Evolutionary conservation across 441 rosid species (phyloP).

Genomic region (Gossypium schwendimanii): DNA sequence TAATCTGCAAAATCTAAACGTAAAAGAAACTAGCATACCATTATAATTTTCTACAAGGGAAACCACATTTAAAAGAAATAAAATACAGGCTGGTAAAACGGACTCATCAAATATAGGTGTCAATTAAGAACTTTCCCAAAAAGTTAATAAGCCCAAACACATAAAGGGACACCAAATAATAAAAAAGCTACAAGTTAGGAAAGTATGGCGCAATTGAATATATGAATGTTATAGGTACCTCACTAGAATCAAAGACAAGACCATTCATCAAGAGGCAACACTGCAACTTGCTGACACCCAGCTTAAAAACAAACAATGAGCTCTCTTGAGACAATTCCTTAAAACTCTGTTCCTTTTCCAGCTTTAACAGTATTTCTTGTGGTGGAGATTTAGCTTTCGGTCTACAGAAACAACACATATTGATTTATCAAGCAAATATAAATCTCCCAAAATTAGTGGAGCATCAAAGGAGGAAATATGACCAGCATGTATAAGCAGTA

Average conservation of each 20-base stretch:
- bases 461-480: constrained; percentile 13
- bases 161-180: constrained; percentile 3
- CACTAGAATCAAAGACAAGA: constrained; percentile 77
- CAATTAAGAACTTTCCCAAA: not conserved
- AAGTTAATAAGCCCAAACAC: not conserved
- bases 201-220: constrained; percentile 7
- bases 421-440: constrained; percentile 13
- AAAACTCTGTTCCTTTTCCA: constrained; percentile 65
- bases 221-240: constrained; percentile 45
- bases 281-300: constrained; percentile 73
- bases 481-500: constrained; percentile 1
- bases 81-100: not conserved
- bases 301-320: constrained; percentile 78
- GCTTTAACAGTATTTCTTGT: constrained; percentile 74
- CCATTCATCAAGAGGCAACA: constrained; percentile 93
- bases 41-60: not conserved
- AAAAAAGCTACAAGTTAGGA: constrained; percentile 1
- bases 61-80: not conserved
- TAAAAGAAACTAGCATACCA: constrained; percentile 4
- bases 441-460: not conserved
- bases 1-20: not conserved
- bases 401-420: constrained; percentile 31
- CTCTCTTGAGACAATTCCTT: constrained; percentile 63
- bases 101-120: not conserved
- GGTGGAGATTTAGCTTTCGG: constrained; percentile 83